phyloP scores from a whole-genome alignment of 495 filamentous ascomycete species.

The Collariella sp. region DNA sequence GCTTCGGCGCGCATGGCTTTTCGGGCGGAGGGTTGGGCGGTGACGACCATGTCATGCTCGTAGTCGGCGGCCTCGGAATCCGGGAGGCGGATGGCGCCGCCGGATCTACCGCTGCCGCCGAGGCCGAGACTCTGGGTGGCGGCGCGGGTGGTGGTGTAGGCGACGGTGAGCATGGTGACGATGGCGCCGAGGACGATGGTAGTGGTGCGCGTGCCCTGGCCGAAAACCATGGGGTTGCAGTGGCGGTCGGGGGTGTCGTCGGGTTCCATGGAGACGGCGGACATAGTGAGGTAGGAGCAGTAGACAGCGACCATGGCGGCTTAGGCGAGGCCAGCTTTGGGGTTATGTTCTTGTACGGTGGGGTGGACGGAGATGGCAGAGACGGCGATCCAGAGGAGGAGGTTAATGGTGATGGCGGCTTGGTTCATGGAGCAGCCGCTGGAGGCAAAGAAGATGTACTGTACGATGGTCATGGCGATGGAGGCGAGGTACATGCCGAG shows the following conservation, averaged over 20 bases:
- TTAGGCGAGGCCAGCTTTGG: conserved; percentile 87
- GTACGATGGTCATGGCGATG: conserved; percentile 86
- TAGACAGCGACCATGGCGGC: conserved; percentile 96
- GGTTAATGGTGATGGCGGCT: conserved; percentile 65
- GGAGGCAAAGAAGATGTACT: conserved; percentile 93
- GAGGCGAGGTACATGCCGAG: conserved; percentile 88
- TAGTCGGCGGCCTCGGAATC: conserved; percentile 46
- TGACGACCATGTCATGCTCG: conserved; percentile 87
- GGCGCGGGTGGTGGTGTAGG: conserved; percentile 93
- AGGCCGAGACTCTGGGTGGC: conserved; percentile 89
- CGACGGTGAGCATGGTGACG: conserved; percentile 92
- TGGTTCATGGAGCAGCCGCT: conserved; percentile 92
- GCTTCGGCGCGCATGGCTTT: conserved; percentile 89
- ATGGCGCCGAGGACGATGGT: conserved; percentile 87
- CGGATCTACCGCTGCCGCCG: conserved; percentile 46
- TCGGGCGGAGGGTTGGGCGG: conserved; percentile 68
- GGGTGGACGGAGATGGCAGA: conserved; percentile 85
- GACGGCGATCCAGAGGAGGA: conserved; percentile 72
- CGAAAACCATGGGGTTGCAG: conserved; percentile 89
- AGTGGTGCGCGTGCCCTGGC: conserved; percentile 80
- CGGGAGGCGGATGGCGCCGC: conserved; percentile 42
- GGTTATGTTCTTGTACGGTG: conserved; percentile 81
- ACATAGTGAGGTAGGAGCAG: conserved; percentile 98
- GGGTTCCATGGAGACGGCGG: conserved; percentile 96
- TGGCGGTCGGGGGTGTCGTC: conserved; percentile 64